These are phyloP conservation scores for Salvia splendens DNA, from an alignment of 257 asterid species.

Conservation along the genomic window DNA sequence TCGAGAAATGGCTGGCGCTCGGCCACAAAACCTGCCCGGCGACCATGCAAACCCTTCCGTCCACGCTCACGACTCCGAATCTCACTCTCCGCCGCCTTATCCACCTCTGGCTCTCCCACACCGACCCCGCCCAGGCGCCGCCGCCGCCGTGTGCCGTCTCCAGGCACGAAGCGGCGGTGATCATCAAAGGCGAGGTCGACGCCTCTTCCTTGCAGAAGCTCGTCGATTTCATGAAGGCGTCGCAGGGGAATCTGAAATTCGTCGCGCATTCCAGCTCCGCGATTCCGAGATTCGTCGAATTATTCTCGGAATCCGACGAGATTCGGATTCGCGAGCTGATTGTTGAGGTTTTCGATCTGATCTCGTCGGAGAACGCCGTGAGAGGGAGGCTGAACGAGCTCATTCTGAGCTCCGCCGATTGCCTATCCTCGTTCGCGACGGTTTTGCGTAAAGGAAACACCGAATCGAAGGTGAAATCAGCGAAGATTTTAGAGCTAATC, in stretches of 20 bases:
- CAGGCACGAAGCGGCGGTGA: conserved; percentile 42
- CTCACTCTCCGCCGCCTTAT: conserved; percentile 93
- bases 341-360: conserved; percentile 52
- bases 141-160: conserved; percentile 33
- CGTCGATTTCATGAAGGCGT: conserved; percentile 45
- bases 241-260: conserved; percentile 56
- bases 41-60: conserved; percentile 77
- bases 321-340: conserved; percentile 52
- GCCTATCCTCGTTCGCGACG: conserved; percentile 41
- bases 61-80: conserved; percentile 73
- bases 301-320: conserved; percentile 40
- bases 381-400: conserved; percentile 44
- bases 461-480: conserved; percentile 57
- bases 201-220: conserved; percentile 43
- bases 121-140: conserved; percentile 37
- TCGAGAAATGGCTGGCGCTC: conserved; percentile 76
- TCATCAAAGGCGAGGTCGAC: conserved; percentile 37
- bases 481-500: conserved; percentile 53
- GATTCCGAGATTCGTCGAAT: conserved; percentile 37
- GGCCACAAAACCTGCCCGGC: conserved; percentile 96
- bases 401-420: conserved; percentile 43
- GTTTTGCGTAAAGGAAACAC: conserved; percentile 52
- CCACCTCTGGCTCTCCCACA: conserved; percentile 64
- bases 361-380: conserved; percentile 46
- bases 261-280: conserved; percentile 46